A percentile compares a stretch with the other conserved stretches of the same genome.
These are phyloP conservation scores for Coemansia interrupta DNA, from an alignment of 192 early-diverging fungal species.

Conservation along the genomic window DNA sequence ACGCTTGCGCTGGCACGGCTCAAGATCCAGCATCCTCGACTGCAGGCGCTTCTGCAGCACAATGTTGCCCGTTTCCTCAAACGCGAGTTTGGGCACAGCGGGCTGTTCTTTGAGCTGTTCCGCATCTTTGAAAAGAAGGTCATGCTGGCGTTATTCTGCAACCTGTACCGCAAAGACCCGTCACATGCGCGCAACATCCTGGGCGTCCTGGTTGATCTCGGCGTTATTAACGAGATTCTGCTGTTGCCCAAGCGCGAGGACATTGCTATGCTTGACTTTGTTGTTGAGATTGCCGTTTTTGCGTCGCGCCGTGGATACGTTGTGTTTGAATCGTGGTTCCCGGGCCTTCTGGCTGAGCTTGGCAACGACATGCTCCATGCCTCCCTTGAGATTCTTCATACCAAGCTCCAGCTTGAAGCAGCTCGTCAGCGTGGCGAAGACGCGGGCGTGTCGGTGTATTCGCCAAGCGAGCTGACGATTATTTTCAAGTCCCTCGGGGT, in stretches of 20 bases:
- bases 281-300: conserved; percentile 51
- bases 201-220: conserved; percentile 42
- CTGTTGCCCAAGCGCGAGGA: conserved; percentile 51
- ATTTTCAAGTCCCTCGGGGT: conserved; percentile 44
- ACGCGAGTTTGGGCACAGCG: conserved; percentile 32
- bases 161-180: conserved; percentile 47
- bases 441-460: conserved; percentile 23
- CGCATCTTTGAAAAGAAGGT: conserved; percentile 51
- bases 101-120: conserved; percentile 53
- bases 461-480: conserved; percentile 42
- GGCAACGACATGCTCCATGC: conserved; percentile 48
- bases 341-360: conserved; percentile 43
- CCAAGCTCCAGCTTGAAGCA: conserved; percentile 51
- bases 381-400: conserved; percentile 49
- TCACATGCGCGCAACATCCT: conserved; percentile 34
- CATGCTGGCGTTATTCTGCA: conserved; percentile 51
- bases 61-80: conserved; percentile 48
- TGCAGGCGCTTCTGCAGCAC: conserved; percentile 50
- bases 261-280: conserved; percentile 53
- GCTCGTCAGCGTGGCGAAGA: conserved; percentile 52
- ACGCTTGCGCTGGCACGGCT: conserved; percentile 48
- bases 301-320: conserved; percentile 51
- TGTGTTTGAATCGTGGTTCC: conserved; percentile 51
- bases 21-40: conserved; percentile 53
- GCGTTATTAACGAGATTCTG: conserved; percentile 41